Conservation (phyloP, 2,329 filamentous ascomycete species). For the Penicillium nordicum region DNA sequence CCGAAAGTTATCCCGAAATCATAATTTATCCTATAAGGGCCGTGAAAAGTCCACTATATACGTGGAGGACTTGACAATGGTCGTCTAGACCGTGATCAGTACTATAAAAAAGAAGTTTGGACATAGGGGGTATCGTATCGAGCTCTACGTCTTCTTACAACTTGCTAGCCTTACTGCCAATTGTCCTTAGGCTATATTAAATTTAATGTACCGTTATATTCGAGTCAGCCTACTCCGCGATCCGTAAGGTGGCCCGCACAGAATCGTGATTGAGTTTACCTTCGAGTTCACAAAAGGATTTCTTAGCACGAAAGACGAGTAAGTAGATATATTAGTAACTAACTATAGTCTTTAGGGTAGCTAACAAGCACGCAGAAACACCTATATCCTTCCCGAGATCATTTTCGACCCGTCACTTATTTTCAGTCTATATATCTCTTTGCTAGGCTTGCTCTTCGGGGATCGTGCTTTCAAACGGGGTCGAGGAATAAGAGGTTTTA, state of each 20-base stretch:
- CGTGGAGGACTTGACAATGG: slow-evolving; percentile 18
- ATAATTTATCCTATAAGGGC: slow-evolving; percentile 15
- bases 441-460: slow-evolving; percentile 35
- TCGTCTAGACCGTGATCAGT: slow-evolving; percentile 13
- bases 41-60: slow-evolving; percentile 17
- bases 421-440: slow-evolving; percentile 35
- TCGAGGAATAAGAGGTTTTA: slow-evolving; percentile 1
- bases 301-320: neutral
- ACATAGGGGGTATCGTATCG: slow-evolving; percentile 14
- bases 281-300: neutral
- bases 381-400: slow-evolving; percentile 35
- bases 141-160: slow-evolving; percentile 18
- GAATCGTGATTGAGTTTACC: neutral
- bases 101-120: slow-evolving; percentile 18
- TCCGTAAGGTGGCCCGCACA: neutral
- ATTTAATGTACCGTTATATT: neutral
- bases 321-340: neutral
- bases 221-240: neutral
- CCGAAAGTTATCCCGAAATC: slow-evolving; percentile 19
- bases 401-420: slow-evolving; percentile 38
- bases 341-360: slow-evolving; percentile 7
- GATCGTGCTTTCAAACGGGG: neutral
- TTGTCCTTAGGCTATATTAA: slow-evolving; percentile 7
- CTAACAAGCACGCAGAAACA: slow-evolving; percentile 16
- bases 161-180: slow-evolving; percentile 17